A percentile compares a stretch with the other conserved stretches of the same genome.
Evolutionary conservation across 768 basidiomycete genomes (phyloP).

Genomic region (Pulveroboletus sp.): DNA sequence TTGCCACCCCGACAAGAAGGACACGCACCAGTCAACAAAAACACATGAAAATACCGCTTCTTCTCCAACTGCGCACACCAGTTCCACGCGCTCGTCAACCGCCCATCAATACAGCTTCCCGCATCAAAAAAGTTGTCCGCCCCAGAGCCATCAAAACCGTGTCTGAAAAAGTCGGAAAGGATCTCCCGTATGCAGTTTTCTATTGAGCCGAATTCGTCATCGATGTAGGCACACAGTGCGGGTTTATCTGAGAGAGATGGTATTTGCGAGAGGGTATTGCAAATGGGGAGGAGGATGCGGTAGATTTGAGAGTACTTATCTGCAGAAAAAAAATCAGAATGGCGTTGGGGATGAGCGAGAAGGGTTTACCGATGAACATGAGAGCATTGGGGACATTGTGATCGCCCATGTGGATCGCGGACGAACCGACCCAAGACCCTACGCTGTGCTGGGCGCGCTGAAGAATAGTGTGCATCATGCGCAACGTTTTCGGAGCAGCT

Average conservation of each 20-base stretch:
- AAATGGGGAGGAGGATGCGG: constrained; percentile 84
- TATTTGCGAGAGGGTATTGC: constrained; percentile 76
- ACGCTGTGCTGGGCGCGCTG: constrained; percentile 80
- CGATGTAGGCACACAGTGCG: constrained; percentile 71
- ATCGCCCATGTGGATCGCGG: constrained; percentile 89
- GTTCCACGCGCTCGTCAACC: constrained; percentile 89
- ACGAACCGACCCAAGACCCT: constrained; percentile 82
- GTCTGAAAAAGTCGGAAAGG: constrained; percentile 80
- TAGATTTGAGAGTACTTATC: constrained; percentile 93
- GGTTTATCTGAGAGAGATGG: constrained; percentile 64
- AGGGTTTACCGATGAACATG: constrained; percentile 67
- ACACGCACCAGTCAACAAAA: constrained; percentile 67
- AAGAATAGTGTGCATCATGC: constrained; percentile 86
- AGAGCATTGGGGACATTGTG: constrained; percentile 62
- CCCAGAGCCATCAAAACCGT: constrained; percentile 88
- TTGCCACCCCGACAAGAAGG: neutral
- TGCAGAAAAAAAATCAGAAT: constrained; percentile 11
- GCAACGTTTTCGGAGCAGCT: constrained; percentile 82
- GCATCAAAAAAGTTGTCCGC: constrained; percentile 91
- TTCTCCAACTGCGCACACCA: constrained; percentile 87
- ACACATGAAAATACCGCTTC: constrained; percentile 80
- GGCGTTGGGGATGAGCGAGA: neutral
- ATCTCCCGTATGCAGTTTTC: constrained; percentile 72
- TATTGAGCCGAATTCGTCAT: constrained; percentile 76
- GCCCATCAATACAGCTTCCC: constrained; percentile 80